Evolutionary conservation across 2,329 filamentous ascomycete species (phyloP), one percentile per base, ranked within the genome.

Genomic region (Calonectria hawksworthii): DNA sequence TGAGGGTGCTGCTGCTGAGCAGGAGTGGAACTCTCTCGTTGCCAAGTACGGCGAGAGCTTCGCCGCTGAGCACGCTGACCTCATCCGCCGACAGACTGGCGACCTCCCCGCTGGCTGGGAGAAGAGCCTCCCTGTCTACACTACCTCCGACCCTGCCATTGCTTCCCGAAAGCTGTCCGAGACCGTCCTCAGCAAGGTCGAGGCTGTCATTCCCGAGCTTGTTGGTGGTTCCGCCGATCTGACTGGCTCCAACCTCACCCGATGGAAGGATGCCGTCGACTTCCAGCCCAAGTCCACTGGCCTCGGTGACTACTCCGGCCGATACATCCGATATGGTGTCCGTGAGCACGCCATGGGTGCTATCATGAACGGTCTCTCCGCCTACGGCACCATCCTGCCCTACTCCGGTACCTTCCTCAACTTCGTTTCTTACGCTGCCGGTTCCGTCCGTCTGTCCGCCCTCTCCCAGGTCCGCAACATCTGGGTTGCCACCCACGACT

Each of bases 401-500:
- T 98, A 96, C 81, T 93, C 93, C 80, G 97, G 97, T 88, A 99
- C 97, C 83, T 99, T 99, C 93, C 91, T 99, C 82, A 99, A 99
- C 94, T 99, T 99, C 87, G 96, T 99, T 81, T 99, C 96, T 32
- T 99, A 99, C 86, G 96, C 95, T 81, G 96, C 97, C 79, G 97
- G 97, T 88, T 94, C 97, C 83, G 94, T 99, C 85, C 96, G 97
- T 88, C 93, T 99, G 76, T 98, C 96, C 47, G 93, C 97, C 51
- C 92, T 99, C 81, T 98, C 96, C 61, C 96, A 95, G 87, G 91
- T 96, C 86, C 96, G 96, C 83, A 91, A 93, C 85, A 96, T 99
- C 90, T 98, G 97, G 93, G 92, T 99, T 82, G 96, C 97, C 83
- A 99, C 96, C 81, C 96, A 99, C 92, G 96, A 99, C 92, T 98